These are phyloP conservation scores for Sordariomycetes sp. DNA, from an alignment of 2,329 filamentous ascomycete genomes.

Conservation along the genomic window DNA sequence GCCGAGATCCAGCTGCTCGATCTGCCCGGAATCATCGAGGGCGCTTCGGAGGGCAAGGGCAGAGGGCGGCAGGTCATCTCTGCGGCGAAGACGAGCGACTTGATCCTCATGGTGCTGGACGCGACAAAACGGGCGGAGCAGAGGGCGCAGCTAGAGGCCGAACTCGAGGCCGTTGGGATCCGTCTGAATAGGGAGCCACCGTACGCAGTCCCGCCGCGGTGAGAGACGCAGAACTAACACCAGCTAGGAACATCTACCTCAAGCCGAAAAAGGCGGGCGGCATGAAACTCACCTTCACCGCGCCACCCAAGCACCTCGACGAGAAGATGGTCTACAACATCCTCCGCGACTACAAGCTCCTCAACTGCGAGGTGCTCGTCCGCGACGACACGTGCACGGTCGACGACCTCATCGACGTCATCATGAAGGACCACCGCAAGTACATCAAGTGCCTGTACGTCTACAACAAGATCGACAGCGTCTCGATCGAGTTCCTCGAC, in stretches of 20 bases:
- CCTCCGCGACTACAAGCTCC: conserved; percentile 93
- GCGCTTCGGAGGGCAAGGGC: conserved; percentile 90
- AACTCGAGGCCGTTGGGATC: conserved; percentile 92
- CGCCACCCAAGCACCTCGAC: conserved; percentile 81
- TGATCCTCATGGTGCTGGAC: conserved; percentile 94
- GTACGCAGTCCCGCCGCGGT: conserved; percentile 33
- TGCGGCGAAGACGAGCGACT: conserved; percentile 93
- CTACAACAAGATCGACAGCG: conserved; percentile 98
- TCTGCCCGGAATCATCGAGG: conserved; percentile 96
- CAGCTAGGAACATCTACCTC: conserved; percentile 79
- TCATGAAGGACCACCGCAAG: conserved; percentile 98
- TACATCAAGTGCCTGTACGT: conserved; percentile 95
- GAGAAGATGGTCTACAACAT: conserved; percentile 99
- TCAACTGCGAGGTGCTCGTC: conserved; percentile 93
- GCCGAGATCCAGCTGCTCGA: conserved; percentile 97
- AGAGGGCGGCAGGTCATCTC: conserved; percentile 93
- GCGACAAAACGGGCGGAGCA: conserved; percentile 96
- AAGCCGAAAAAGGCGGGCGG: conserved; percentile 93
- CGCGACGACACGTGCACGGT: conserved; percentile 93
- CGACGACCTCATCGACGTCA: conserved; percentile 97
- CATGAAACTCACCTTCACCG: conserved; percentile 96
- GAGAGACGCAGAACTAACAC: background rate
- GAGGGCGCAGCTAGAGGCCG: conserved; percentile 76
- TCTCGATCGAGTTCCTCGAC: conserved; percentile 89
- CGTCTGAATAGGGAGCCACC: conserved; percentile 84